Conservation (phyloP, 805 yeast species). For the Wickerhamiella azymoides region DNA sequence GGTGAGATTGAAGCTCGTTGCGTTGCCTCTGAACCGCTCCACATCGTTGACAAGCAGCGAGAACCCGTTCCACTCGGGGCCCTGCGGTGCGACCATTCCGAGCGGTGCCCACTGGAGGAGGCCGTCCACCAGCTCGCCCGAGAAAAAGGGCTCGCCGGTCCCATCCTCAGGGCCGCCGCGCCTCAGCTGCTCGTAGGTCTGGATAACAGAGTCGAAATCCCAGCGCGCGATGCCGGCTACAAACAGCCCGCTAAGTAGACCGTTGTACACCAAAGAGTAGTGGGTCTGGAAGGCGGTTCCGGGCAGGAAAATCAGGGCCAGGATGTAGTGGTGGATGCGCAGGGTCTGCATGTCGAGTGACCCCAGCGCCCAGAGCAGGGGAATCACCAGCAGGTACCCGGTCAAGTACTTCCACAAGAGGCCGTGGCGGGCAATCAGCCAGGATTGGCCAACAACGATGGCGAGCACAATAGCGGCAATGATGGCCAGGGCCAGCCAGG, state of each 20-base stretch:
- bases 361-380: conserved; percentile 33
- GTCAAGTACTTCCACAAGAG: conserved; percentile 41
- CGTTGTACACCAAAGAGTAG: conserved; percentile 51
- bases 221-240: conserved; percentile 80
- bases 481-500: conserved; percentile 45
- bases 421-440: conserved; percentile 57
- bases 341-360: conserved; percentile 53
- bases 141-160: conserved; percentile 13
- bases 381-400: conserved; percentile 36
- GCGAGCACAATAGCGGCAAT: conserved; percentile 35
- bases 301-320: conserved; percentile 65
- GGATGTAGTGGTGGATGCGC: conserved; percentile 68
- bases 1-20: conserved; percentile 27
- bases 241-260: conserved; percentile 65
- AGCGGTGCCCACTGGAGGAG: conserved; percentile 20
- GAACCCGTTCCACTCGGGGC: conserved; percentile 30
- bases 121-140: conserved; percentile 10
- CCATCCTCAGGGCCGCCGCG: conserved; percentile 51
- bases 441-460: conserved; percentile 62
- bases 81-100: conserved; percentile 1
- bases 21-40: conserved; percentile 52
- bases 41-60: conserved; percentile 68
- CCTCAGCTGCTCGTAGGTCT: conserved; percentile 50
- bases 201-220: conserved; percentile 86
- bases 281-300: conserved; percentile 53